phyloP scores from a whole-genome alignment of 139 green algal species.

The Gonium pectorale region DNA sequence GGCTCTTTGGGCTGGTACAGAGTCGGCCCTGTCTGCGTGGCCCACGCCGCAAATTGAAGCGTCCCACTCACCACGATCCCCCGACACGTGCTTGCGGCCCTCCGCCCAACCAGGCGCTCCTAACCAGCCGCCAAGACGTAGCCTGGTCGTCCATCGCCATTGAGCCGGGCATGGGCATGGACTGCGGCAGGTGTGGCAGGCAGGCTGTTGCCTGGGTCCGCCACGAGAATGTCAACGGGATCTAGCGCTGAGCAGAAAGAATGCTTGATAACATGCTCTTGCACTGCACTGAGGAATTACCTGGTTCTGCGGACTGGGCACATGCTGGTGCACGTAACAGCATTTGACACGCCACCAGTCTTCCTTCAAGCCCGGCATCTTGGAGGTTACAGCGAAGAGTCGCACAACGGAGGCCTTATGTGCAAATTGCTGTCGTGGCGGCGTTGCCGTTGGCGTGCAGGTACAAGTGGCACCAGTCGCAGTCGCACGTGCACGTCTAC shows the following conservation, averaged over 20 bases:
- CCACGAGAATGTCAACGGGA: neutral
- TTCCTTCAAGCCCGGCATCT: neutral
- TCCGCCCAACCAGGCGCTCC: neutral
- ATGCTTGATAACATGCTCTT: neutral
- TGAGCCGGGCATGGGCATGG: slow-evolving; percentile 26
- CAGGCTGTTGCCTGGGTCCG: neutral
- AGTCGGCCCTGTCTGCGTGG: too few species aligned
- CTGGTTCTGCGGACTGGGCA: neutral
- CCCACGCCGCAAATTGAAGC: too few species aligned
- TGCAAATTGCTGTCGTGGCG: too few species aligned
- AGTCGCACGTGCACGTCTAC: slow-evolving; percentile 84
- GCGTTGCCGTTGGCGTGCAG: neutral
- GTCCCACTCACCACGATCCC: too few species aligned
- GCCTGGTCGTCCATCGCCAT: slow-evolving; percentile 22
- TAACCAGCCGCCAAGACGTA: slow-evolving; percentile 23
- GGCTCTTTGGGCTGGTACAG: too few species aligned
- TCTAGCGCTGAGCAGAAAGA: neutral
- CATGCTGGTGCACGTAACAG: neutral
- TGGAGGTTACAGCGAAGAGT: neutral
- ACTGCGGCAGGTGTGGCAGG: slow-evolving; percentile 25
- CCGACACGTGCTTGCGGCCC: neutral
- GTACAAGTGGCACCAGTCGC: slow-evolving; percentile 91
- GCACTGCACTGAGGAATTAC: neutral
- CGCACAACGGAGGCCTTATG: neutral
- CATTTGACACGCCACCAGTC: neutral